Percentiles rank a stretch among this genome's conserved stretches.
Conservation (phyloP, 768 basidiomycete genomes). For the Tulasnella sp. region DNA sequence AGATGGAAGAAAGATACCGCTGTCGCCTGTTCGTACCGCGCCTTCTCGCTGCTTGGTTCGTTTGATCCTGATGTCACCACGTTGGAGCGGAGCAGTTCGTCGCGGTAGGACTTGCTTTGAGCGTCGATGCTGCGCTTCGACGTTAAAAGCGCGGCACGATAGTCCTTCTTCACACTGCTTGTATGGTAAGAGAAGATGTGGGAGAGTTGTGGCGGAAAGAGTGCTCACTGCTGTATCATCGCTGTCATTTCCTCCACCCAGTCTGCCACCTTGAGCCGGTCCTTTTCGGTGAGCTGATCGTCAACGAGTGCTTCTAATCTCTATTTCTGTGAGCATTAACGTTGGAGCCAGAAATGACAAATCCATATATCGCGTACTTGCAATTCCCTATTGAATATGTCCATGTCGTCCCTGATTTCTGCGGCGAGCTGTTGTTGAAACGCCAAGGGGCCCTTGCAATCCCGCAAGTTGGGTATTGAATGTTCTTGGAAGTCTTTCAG, state of each 20-base stretch:
- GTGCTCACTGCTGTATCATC: constrained; percentile 51
- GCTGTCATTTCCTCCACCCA: constrained; percentile 48
- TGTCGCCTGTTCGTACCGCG: constrained; percentile 45
- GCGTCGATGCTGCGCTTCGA: constrained; percentile 74
- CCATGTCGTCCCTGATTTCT: constrained; percentile 74
- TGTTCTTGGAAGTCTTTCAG: constrained; percentile 61
- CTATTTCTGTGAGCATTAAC: constrained; percentile 43
- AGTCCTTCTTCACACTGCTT: constrained; percentile 57
- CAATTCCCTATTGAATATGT: constrained; percentile 57
- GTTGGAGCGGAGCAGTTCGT: constrained; percentile 63
- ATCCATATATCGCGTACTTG: constrained; percentile 49
- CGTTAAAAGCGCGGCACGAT: constrained; percentile 61
- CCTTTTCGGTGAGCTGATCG: constrained; percentile 57
- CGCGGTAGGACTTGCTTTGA: constrained; percentile 54
- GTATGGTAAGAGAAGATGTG: constrained; percentile 27
- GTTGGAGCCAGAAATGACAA: not conserved
- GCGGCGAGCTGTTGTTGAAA: constrained; percentile 69
- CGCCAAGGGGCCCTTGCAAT: constrained; percentile 64
- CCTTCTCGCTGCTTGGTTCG: constrained; percentile 24
- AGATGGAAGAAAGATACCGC: not conserved
- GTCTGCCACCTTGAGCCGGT: constrained; percentile 50
- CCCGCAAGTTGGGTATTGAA: constrained; percentile 69
- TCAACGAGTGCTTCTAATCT: constrained; percentile 65
- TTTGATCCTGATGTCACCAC: constrained; percentile 35
- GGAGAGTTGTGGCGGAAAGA: constrained; percentile 13